Base-by-base conservation (phyloP, 2,329 filamentous ascomycete genomes). In the Colletotrichum liaoningense region DNA sequence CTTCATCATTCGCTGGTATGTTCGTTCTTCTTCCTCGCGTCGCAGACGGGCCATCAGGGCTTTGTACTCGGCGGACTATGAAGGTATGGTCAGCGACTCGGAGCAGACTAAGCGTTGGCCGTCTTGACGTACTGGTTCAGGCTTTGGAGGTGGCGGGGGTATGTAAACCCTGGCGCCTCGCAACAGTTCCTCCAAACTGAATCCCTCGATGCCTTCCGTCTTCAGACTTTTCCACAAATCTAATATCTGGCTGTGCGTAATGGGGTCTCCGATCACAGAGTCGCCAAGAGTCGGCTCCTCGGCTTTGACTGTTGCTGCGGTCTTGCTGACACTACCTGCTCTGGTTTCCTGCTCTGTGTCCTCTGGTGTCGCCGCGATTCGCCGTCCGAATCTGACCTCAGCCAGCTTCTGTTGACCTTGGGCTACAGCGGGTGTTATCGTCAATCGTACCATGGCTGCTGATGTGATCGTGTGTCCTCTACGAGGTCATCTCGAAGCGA, bases 21-120 rank as follows among this genome's bases (percentile, higher is more conserved):
- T 88, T 74, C 93, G 91, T 76, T 92, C 89, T 85, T 98, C 95
- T 84, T 96, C 93, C 78, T 97, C 92, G 73, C 89, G 91, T 75
- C 95, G 94, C 24, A 99, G 90, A 19, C 93, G 91, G 28, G 92
- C 91, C 95, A 98, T 98, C 1, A 98, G 87, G 7, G 92, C 93
- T 81, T 94, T 94, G 85, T 96, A 98, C 83, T 97, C 93, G 8
- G 91, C 86, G 1, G 93, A 93, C 91, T 97, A 73, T 11, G 68
- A 26, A 24, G 24, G 6, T 24, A n/a, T 46, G 2, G 35, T 76
- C n/a, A 77, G 69, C 12, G 26, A 49, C n/a, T 12, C 6, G 30
- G 12, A 2, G 14, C 57, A 16, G 12, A 14, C 52, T 14, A 9
- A 22, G 12, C 42, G 54, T 59, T 5, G 60, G 55, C 24, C 19